Conservation (phyloP, 768 basidiomycete genomes). For the Suillus subaureus region DNA sequence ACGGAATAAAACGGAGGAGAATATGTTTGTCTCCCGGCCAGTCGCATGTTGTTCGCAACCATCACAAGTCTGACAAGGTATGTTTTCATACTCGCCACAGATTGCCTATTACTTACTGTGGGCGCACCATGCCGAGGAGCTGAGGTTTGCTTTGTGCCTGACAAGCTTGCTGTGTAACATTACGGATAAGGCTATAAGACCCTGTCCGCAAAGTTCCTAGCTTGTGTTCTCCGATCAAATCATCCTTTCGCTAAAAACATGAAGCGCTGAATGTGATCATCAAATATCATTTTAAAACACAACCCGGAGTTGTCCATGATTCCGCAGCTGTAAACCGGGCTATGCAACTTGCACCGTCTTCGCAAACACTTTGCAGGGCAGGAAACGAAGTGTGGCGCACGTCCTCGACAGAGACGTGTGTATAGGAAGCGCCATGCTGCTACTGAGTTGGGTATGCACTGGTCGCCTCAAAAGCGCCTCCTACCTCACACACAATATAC, state of each 20-base stretch:
- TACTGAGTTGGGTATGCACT: not conserved
- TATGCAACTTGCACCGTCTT: not conserved
- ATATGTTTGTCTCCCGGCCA: not conserved
- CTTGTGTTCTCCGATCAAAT: not conserved
- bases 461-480: not conserved
- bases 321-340: not conserved
- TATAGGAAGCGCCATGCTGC: not conserved
- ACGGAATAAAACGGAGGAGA: not conserved
- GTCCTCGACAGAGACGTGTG: not conserved
- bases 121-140: not conserved
- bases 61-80: not conserved
- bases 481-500: not conserved
- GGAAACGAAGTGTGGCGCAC: not conserved
- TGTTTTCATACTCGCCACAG: not conserved
- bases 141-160: not conserved
- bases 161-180: not conserved
- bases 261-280: not conserved
- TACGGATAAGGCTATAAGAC: not conserved
- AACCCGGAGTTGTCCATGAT: not conserved
- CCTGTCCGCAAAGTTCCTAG: constrained; percentile 1
- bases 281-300: not conserved
- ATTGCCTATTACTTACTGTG: not conserved
- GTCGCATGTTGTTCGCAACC: not conserved
- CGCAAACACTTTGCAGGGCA: not conserved
- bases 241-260: not conserved